Evolutionary conservation across 163 green algal genomes (phyloP), one percentile per base, ranked within the genome.

Genomic region (Scenedesmus sp.): DNA sequence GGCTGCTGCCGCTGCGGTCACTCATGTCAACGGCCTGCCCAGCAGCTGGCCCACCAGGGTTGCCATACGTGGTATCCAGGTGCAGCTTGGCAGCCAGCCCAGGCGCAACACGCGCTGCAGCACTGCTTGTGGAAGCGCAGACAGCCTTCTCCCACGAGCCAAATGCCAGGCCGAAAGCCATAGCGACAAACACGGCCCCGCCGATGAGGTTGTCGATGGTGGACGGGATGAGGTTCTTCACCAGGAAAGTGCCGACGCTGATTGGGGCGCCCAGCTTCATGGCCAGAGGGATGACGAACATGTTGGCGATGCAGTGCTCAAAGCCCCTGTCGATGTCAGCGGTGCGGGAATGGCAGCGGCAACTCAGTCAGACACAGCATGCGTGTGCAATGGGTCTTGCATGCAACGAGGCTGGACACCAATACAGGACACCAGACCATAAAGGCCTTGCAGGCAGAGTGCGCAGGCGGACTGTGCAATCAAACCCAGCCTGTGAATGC

Each of bases 141-240:
- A 82, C 53, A 24, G 78, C 79, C n/a, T 87, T 78, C 53, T 91
- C 49, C 89, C 86, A 80, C 70, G 53, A 59, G 76, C 94, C 94
- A 43, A 90, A 96, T 9, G 89, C 59, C 16, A 92, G 44, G 0
- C 91, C 88, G 72, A 93, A 95, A 1, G 86, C 83, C 6, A 56
- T 59, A 18, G 90, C 95, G 30, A 97, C 91, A 91, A 94, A 96
- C n/a, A 95, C 42, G 0, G 83, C 92, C 20, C 96, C 95, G 12
- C 93, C 96, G 30, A 96, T 83, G 6, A 97, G 93, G 92, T 98
- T 98, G 18, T 96, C 96, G 20, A 98, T 87, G 16, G 95, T 97
- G 16, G 96, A 93, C 13, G 96, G 96, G 37, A 98, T 65, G 40
- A 97, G 89, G 91, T 98, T 98, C 46, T 78, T 85, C 4, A 92